Percentiles rank a stretch among this genome's conserved stretches.
Evolutionary conservation across 2,329 filamentous ascomycete genomes (phyloP).

Genomic region (Curvularia spicifera): DNA sequence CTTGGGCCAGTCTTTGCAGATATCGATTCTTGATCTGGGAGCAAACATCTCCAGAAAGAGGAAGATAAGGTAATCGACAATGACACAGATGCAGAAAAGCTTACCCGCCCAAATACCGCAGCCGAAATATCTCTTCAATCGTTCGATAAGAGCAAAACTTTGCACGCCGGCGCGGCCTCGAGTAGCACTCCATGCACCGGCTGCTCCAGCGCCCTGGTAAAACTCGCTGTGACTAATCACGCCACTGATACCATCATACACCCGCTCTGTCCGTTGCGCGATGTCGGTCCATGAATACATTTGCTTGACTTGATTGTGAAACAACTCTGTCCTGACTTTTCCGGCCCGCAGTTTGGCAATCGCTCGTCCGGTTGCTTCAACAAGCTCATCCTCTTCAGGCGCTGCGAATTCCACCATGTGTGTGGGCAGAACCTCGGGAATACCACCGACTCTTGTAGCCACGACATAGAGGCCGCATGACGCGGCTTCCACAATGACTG

Average conservation of each 20-base stretch:
- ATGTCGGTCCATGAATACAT: slow-evolving; percentile 99
- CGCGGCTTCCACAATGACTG: slow-evolving; percentile 95
- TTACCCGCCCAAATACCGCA: slow-evolving; percentile 99
- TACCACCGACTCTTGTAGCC: slow-evolving; percentile 93
- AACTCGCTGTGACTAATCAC: slow-evolving; percentile 86
- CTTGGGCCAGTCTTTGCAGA: slow-evolving; percentile 89
- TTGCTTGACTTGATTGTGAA: slow-evolving; percentile 95
- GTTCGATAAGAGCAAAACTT: slow-evolving; percentile 91
- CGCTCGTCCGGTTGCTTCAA: slow-evolving; percentile 85
- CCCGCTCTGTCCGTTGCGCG: slow-evolving; percentile 87
- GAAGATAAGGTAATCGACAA: slow-evolving; percentile 92
- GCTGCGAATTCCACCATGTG: slow-evolving; percentile 99
- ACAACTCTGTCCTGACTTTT: slow-evolving; percentile 87
- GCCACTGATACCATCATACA: slow-evolving; percentile 91
- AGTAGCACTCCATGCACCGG: slow-evolving; percentile 70
- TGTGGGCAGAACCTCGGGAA: slow-evolving; percentile 91
- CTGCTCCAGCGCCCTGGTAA: slow-evolving; percentile 79
- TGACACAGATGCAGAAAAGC: slow-evolving; percentile 90
- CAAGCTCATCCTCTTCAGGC: slow-evolving; percentile 94
- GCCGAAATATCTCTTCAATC: slow-evolving; percentile 94
- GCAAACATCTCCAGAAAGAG: slow-evolving; percentile 86
- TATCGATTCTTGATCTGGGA: slow-evolving; percentile 84
- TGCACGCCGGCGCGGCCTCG: slow-evolving; percentile 73
- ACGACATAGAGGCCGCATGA: slow-evolving; percentile 96
- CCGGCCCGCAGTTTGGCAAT: slow-evolving; percentile 86